Evolutionary conservation across 2,329 filamentous ascomycete genomes (phyloP), one percentile per base, ranked within the genome.

Genomic region (Trichophyton rubrum): DNA sequence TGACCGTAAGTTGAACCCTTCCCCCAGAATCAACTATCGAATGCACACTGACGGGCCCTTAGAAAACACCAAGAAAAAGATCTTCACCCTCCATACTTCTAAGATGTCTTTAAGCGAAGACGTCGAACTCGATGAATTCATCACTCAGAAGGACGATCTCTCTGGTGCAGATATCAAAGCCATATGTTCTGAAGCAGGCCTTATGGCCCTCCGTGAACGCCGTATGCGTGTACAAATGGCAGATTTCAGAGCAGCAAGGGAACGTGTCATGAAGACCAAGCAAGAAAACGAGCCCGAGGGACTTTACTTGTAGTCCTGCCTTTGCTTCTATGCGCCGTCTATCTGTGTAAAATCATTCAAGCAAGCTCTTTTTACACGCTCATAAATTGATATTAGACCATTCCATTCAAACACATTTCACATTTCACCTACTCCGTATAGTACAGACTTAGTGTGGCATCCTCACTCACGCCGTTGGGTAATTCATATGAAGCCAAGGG

Each of bases 151-250:
- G 82, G 93, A 99, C 69, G 95, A 99, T 69, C 81, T 99, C 6
- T 95, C 89, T 3, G 93, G 93, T 75, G 93, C 93, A 40, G 93
- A 99, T 76, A 97, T 99, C 81, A 95, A 97, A 77, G 93, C 93
- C 56, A 99, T 99, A 69, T 99, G 93, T 78, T 96, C 91, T 33
- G 93, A 99, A 74, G 92, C 93, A 49, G 93, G 93, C 75, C 79
- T 99, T 71, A 85, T 97, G 83, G 93, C 93, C 20, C 80, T 99
- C 64, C 85, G 93, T 67, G 93, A 99, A 79, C 84, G 93, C 65
- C 86, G 93, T 71, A 99, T 99, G 93, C 85, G 92, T 60, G 93
- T 99, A 62, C 92, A 97, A 76, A 99, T 99, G 93, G 89, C 91
- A 6, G 93, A 99, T 76, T 99, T 99, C 81, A 82, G 93, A 60